Percentiles rank a stretch among this genome's conserved stretches.
These are phyloP conservation scores for Camellia lanceoleosa DNA, from an alignment of 148 eudicot species.

Conservation along the genomic window DNA sequence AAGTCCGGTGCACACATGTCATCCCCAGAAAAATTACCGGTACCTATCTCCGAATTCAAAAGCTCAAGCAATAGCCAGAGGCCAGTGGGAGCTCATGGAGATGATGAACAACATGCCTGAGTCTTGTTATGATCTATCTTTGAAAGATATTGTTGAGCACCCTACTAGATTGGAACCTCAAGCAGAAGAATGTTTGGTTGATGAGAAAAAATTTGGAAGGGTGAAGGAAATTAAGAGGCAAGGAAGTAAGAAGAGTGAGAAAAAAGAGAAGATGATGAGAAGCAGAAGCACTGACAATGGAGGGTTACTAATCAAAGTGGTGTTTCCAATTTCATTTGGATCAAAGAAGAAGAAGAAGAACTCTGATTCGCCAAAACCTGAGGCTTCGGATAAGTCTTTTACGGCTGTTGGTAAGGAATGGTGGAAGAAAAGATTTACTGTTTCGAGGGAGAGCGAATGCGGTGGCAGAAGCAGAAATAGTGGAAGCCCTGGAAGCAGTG, in stretches of 20 bases:
- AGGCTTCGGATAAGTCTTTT: slow-evolving; percentile 19
- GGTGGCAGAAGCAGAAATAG: slow-evolving; percentile 26
- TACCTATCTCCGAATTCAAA: slow-evolving; percentile 46
- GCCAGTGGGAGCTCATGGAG: slow-evolving; percentile 76
- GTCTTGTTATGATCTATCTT: slow-evolving; percentile 63
- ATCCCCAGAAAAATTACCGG: slow-evolving; percentile 16
- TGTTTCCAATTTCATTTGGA: slow-evolving; percentile 48
- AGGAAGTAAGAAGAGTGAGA: slow-evolving; percentile 17
- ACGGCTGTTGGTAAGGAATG: slow-evolving; percentile 48
- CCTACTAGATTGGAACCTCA: not conserved
- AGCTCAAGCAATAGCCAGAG: slow-evolving; percentile 63
- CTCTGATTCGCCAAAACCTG: slow-evolving; percentile 33
- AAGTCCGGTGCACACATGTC: too few species aligned
- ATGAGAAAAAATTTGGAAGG: slow-evolving; percentile 20
- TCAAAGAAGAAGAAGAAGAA: slow-evolving; percentile 35
- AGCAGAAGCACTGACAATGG: slow-evolving; percentile 31
- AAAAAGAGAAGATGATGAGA: slow-evolving; percentile 38
- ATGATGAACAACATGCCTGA: slow-evolving; percentile 79
- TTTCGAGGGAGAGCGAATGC: slow-evolving; percentile 45
- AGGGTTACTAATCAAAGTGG: slow-evolving; percentile 52
- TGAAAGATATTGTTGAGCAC: slow-evolving; percentile 66
- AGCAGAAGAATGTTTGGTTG: slow-evolving; percentile 23
- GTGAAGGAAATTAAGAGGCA: slow-evolving; percentile 25
- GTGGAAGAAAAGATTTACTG: slow-evolving; percentile 61
- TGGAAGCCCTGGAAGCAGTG: slow-evolving; percentile 6